phyloP scores from a whole-genome alignment of 2,329 filamentous ascomycete species.

The Colletotrichum sp. region DNA sequence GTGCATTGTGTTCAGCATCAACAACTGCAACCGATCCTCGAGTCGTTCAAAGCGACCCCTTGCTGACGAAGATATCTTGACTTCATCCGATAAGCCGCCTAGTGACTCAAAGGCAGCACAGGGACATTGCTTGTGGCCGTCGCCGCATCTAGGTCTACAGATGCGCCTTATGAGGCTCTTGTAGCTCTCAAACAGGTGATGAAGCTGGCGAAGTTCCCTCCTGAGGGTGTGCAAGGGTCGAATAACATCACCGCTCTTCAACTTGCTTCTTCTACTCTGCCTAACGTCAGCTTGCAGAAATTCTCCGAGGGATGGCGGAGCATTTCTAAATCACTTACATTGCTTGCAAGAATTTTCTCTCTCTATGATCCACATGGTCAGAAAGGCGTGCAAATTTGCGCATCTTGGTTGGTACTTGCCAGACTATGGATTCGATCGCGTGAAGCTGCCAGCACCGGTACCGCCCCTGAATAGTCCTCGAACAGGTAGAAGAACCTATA shows the following conservation, averaged over 20 bases:
- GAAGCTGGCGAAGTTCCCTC: conserved; percentile 63
- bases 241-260: conserved; percentile 58
- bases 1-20: conserved; percentile 66
- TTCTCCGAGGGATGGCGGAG: not conserved
- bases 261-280: conserved; percentile 24
- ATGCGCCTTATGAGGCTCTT: conserved; percentile 65
- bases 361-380: conserved; percentile 28
- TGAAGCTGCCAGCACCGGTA: conserved; percentile 55
- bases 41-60: conserved; percentile 63
- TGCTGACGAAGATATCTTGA: conserved; percentile 48
- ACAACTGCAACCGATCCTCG: conserved; percentile 61
- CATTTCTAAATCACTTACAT: conserved; percentile 29
- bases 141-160: conserved; percentile 45
- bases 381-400: not conserved
- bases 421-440: conserved; percentile 52
- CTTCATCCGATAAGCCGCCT: conserved; percentile 9
- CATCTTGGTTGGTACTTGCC: conserved; percentile 35
- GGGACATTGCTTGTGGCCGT: not conserved
- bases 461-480: conserved; percentile 68
- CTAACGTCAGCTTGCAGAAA: conserved; percentile 1
- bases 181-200: conserved; percentile 66
- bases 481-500: conserved; percentile 69
- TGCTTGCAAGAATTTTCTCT: conserved; percentile 35
- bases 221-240: conserved; percentile 62
- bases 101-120: not conserved